phyloP scores from a whole-genome alignment of 1,284 basidiomycete genomes.

The Pterulicium gracile region DNA sequence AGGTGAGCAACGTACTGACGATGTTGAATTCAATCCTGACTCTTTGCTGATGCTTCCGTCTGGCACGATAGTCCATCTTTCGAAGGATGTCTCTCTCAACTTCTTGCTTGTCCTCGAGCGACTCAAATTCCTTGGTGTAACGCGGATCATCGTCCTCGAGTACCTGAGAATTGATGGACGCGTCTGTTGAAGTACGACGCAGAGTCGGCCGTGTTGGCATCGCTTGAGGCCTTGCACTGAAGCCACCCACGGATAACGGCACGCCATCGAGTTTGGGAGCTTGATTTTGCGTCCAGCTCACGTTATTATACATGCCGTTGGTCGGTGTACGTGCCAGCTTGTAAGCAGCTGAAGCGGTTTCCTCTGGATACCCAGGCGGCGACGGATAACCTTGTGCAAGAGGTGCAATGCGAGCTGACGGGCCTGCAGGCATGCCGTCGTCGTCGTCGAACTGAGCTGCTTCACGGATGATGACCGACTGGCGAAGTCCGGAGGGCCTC shows the following conservation, averaged over 20 bases:
- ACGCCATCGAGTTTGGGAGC: too few species aligned
- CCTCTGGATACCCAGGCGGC: too few species aligned
- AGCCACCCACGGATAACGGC: too few species aligned
- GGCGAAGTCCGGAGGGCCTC: too few species aligned
- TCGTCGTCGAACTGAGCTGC: neutral
- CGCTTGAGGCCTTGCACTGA: too few species aligned
- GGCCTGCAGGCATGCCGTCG: neutral
- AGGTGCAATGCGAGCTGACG: too few species aligned
- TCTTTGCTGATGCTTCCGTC: slow-evolving; percentile 50
- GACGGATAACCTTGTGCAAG: too few species aligned
- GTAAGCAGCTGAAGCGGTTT: too few species aligned
- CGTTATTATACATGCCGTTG: too few species aligned
- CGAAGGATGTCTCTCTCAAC: slow-evolving; percentile 44
- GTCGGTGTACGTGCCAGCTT: too few species aligned
- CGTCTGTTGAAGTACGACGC: slow-evolving; percentile 21
- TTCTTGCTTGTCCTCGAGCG: slow-evolving; percentile 47
- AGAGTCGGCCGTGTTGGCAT: slow-evolving; percentile 12
- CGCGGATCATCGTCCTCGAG: slow-evolving; percentile 46
- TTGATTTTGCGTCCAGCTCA: too few species aligned
- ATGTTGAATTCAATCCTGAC: slow-evolving; percentile 63
- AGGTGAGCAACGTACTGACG: slow-evolving; percentile 33
- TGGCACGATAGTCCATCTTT: slow-evolving; percentile 53
- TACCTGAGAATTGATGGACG: slow-evolving; percentile 31
- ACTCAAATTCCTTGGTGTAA: slow-evolving; percentile 30
- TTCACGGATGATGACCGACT: neutral